Conservation (phyloP, 371 early-diverging fungal species). For the Umbelopsis sp. region DNA sequence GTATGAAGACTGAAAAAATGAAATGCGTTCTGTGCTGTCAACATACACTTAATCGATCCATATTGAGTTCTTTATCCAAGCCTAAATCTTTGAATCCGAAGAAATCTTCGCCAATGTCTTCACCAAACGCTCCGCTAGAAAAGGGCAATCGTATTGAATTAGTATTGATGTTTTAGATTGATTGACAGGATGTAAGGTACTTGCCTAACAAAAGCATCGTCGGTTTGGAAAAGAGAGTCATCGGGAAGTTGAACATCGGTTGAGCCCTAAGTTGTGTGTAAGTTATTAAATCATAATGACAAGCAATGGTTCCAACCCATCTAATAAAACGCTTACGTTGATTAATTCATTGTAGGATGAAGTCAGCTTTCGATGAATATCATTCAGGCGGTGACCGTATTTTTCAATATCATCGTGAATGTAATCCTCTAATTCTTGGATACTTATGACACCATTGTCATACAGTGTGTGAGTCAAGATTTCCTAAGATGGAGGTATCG, state of each 20-base stretch:
- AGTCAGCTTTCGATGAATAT: slow-evolving; percentile 74
- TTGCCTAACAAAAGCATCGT: slow-evolving; percentile 16
- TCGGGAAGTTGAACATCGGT: slow-evolving; percentile 9
- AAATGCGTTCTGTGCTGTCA: not conserved
- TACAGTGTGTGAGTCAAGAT: slow-evolving; percentile 83
- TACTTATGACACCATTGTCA: slow-evolving; percentile 75
- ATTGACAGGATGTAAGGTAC: not conserved
- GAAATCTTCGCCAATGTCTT: slow-evolving; percentile 86
- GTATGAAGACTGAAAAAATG: not conserved
- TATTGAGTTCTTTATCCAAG: slow-evolving; percentile 66
- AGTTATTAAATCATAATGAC: too few species aligned
- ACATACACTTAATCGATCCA: slow-evolving; percentile 38
- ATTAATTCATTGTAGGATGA: slow-evolving; percentile 64
- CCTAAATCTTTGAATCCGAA: slow-evolving; percentile 90
- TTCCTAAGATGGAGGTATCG: slow-evolving; percentile 50
- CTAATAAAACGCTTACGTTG: slow-evolving; percentile 30
- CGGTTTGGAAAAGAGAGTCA: not conserved
- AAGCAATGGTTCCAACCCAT: not conserved
- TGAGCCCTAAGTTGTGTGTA: not conserved
- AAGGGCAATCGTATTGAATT: not conserved
- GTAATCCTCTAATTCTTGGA: slow-evolving; percentile 74
- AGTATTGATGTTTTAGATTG: slow-evolving; percentile 23
- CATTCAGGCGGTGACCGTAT: slow-evolving; percentile 70
- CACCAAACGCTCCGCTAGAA: slow-evolving; percentile 77
- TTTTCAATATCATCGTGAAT: slow-evolving; percentile 77